A percentile compares a stretch with the other conserved stretches of the same genome.
phyloP scores from a whole-genome alignment of 768 basidiomycete species.

The Clavaria fumosa region DNA sequence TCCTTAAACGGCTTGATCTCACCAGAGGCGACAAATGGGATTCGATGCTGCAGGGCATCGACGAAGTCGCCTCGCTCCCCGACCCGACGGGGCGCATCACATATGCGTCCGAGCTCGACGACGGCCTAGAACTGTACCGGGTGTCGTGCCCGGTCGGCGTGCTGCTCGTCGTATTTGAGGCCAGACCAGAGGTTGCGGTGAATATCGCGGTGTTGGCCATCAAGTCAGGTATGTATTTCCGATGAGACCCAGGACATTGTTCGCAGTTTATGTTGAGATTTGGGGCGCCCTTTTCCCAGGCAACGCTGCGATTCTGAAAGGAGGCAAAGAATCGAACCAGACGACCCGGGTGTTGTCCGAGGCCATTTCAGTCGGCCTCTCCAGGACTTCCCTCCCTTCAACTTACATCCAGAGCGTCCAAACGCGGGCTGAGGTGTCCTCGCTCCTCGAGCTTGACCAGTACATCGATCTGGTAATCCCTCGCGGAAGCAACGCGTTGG shows the following conservation, averaged over 20 bases:
- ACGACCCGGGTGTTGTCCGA: slow-evolving; percentile 65
- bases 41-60: slow-evolving; percentile 80
- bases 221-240: slow-evolving; percentile 68
- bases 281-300: slow-evolving; percentile 34
- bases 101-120: slow-evolving; percentile 84
- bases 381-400: slow-evolving; percentile 53
- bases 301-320: slow-evolving; percentile 93
- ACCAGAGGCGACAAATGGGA: slow-evolving; percentile 79
- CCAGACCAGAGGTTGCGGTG: slow-evolving; percentile 92
- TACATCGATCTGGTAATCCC: slow-evolving; percentile 98
- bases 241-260: too few relatives aligned
- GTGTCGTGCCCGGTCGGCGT: slow-evolving; percentile 96
- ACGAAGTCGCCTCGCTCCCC: slow-evolving; percentile 71
- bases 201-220: slow-evolving; percentile 94
- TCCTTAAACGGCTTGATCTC: slow-evolving; percentile 80
- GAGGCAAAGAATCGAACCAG: slow-evolving; percentile 85
- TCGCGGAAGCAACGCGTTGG: slow-evolving; percentile 83
- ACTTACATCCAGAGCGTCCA: slow-evolving; percentile 87
- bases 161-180: slow-evolving; percentile 91
- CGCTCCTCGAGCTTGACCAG: slow-evolving; percentile 69
- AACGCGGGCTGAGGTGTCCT: slow-evolving; percentile 80
- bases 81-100: slow-evolving; percentile 79
- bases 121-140: slow-evolving; percentile 75
- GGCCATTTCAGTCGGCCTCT: slow-evolving; percentile 66
- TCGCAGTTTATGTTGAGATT: too few relatives aligned